Percentiles rank a stretch among this genome's conserved stretches.
phyloP scores from a whole-genome alignment of 306 rosid genomes.

The Lathyrus oleraceus region DNA sequence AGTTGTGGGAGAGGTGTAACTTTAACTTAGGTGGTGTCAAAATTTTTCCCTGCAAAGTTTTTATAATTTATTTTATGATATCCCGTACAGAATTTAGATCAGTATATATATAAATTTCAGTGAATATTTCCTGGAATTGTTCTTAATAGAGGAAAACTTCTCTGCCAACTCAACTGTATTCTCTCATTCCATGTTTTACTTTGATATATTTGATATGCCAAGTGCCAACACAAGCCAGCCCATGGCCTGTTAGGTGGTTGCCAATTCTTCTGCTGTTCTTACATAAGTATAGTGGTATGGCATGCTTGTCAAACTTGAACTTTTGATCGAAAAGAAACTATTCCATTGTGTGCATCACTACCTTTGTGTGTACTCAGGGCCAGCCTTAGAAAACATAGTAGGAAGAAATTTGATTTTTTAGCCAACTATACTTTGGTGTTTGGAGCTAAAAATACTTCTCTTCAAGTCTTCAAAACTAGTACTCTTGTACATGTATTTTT shows the following conservation, averaged over 20 bases:
- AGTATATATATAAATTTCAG: slow-evolving; percentile 37
- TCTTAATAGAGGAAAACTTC: slow-evolving; percentile 27
- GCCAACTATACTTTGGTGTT: no score
- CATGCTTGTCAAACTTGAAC: not conserved
- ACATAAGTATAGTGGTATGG: not conserved
- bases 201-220: not conserved
- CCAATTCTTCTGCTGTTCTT: not conserved
- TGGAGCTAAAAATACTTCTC: no score
- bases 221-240: not conserved
- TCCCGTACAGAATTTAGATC: slow-evolving; percentile 42
- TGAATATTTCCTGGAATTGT: slow-evolving; percentile 36
- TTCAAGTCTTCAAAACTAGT: no score
- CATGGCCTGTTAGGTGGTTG: not conserved
- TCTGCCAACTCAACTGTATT: not conserved
- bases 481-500: no score
- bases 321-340: not conserved
- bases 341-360: no score
- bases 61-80: slow-evolving; percentile 51
- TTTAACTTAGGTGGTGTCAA: slow-evolving; percentile 60
- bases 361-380: no score
- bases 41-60: slow-evolving; percentile 17
- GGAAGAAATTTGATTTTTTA: no score
- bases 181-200: not conserved
- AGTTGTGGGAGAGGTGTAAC: slow-evolving; percentile 68
- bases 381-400: no score